A percentile compares a stretch with the other conserved stretches of the same genome.
Evolutionary conservation across 257 asterid genomes (phyloP).

Genomic region (Penstemon eatonii): DNA sequence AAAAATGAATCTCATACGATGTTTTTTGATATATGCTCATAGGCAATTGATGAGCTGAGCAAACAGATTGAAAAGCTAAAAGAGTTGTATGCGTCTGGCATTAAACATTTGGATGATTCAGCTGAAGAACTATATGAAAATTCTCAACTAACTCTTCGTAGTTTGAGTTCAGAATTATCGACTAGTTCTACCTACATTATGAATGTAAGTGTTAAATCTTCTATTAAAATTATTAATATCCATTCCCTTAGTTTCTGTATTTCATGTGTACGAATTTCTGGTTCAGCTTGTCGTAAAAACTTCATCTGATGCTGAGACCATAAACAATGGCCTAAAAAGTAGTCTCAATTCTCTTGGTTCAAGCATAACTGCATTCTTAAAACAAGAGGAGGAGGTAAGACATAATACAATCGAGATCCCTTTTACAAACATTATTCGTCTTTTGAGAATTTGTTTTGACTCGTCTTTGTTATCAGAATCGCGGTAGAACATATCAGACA

Average conservation of each 20-base stretch:
- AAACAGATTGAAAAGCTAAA: slow-evolving; percentile 39
- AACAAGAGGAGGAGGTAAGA: slow-evolving; percentile 11
- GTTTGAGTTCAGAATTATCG: slow-evolving; percentile 47
- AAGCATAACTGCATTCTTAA: slow-evolving; percentile 35
- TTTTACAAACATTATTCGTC: neutral
- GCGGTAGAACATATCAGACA: slow-evolving; percentile 33
- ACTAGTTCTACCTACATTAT: slow-evolving; percentile 38
- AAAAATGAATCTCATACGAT: slow-evolving; percentile 3
- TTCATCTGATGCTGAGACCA: slow-evolving; percentile 37
- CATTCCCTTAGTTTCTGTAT: neutral
- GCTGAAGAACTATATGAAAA: slow-evolving; percentile 42
- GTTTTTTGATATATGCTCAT: slow-evolving; percentile 8
- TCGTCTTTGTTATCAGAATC: slow-evolving; percentile 32
- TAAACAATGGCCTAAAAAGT: slow-evolving; percentile 39
- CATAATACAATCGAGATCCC: too few species aligned
- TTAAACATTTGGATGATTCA: slow-evolving; percentile 35
- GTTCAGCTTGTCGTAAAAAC: slow-evolving; percentile 40
- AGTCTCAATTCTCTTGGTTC: slow-evolving; percentile 38
- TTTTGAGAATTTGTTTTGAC: neutral
- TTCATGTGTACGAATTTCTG: neutral
- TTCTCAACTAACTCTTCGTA: slow-evolving; percentile 38
- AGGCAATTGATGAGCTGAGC: slow-evolving; percentile 49
- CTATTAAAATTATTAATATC: neutral
- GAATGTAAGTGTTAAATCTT: slow-evolving; percentile 36
- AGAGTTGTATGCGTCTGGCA: slow-evolving; percentile 31